Percentiles rank a stretch among this genome's conserved stretches.
phyloP scores from a whole-genome alignment of 352 stramenopile genomes.

The Phytophthora aleatoria region DNA sequence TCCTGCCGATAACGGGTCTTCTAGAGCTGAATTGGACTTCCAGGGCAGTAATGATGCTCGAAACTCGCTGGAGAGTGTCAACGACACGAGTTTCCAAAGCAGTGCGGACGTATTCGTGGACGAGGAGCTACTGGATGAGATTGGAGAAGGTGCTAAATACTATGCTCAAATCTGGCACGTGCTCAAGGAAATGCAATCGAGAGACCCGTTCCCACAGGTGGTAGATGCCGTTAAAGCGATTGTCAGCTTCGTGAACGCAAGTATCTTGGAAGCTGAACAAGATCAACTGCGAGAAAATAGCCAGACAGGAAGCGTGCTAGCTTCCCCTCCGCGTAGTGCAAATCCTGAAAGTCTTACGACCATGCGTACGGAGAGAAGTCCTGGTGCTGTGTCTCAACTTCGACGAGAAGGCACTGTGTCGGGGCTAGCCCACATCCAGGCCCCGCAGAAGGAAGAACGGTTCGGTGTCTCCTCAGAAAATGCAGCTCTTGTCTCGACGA shows the following conservation, averaged over 20 bases:
- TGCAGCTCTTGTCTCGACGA: constrained; percentile 5
- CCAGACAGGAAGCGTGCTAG: constrained; percentile 27
- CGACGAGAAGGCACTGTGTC: constrained; percentile 49
- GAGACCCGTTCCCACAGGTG: constrained; percentile 86
- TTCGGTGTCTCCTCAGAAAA: constrained; percentile 18
- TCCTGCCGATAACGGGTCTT: constrained; percentile 3
- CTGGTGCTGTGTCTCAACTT: constrained; percentile 24
- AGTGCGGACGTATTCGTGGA: constrained; percentile 47
- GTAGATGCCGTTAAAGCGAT: constrained; percentile 65
- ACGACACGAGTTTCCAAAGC: constrained; percentile 18
- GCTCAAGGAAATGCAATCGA: constrained; percentile 85
- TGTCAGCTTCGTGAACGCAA: constrained; percentile 66
- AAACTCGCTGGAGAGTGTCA: constrained; percentile 15
- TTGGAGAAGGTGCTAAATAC: constrained; percentile 71
- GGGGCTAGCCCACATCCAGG: constrained; percentile 20
- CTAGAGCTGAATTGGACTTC: constrained; percentile 12
- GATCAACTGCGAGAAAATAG: constrained; percentile 47
- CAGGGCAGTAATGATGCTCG: constrained; percentile 16
- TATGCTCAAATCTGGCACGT: constrained; percentile 88
- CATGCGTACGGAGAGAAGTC: constrained; percentile 24
- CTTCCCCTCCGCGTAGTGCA: constrained; percentile 32
- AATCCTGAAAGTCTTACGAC: constrained; percentile 19
- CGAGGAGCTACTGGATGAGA: constrained; percentile 44
- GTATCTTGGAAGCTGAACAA: constrained; percentile 60
- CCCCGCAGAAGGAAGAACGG: constrained; percentile 23